phyloP scores from a whole-genome alignment of 1,284 basidiomycete species.

The Earliella scabrosa region DNA sequence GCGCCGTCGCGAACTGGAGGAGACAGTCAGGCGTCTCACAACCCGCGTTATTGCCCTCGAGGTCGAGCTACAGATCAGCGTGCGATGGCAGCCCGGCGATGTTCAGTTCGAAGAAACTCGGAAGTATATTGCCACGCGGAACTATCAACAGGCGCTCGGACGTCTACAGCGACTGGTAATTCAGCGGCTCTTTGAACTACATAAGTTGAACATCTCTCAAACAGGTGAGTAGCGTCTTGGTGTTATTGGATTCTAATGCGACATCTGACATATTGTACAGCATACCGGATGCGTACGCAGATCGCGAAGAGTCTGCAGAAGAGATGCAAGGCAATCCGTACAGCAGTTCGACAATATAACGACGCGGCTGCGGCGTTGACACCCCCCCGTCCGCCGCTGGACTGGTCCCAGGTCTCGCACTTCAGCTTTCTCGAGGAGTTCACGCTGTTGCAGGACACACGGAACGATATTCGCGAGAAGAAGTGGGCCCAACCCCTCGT shows the following conservation, averaged over 20 bases:
- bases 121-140: conserved; percentile 7
- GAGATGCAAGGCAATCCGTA: too few relatives aligned
- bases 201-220: conserved; percentile 31
- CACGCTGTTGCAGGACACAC: conserved; percentile 36
- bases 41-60: background rate
- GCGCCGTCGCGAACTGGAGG: background rate
- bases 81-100: too few relatives aligned
- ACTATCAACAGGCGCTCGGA: conserved; percentile 30
- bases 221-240: conserved; percentile 16
- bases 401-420: conserved; percentile 37
- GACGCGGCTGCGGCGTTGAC: conserved; percentile 23
- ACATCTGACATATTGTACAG: conserved; percentile 17
- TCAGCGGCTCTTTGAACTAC: conserved; percentile 34
- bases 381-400: too few relatives aligned
- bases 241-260: too few relatives aligned
- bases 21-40: background rate
- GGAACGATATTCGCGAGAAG: conserved; percentile 32
- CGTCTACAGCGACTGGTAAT: conserved; percentile 33
- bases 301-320: conserved; percentile 31
- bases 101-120: background rate
- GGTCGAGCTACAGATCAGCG: too few relatives aligned
- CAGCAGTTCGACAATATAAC: conserved; percentile 32
- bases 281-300: conserved; percentile 29
- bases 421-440: too few relatives aligned
- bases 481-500: conserved; percentile 35